Conservation (phyloP, 2,329 filamentous ascomycete species). For the Calonectria pteridis region DNA sequence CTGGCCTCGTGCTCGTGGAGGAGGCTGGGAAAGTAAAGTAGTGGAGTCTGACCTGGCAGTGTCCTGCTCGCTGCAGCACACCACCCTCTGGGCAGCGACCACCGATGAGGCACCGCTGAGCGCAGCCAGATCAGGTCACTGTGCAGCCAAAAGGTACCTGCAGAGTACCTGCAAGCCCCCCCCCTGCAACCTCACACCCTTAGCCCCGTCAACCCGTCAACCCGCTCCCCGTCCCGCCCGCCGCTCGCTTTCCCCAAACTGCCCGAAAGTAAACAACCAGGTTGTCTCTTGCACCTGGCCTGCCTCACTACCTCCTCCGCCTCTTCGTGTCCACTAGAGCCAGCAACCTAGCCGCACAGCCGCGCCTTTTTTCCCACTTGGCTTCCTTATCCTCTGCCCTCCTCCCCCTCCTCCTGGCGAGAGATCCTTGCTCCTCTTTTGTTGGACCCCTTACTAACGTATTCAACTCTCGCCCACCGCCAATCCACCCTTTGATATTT, state of each 20-base stretch:
- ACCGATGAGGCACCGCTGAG: not conserved
- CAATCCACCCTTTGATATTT: constrained; percentile 16
- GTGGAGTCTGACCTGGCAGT: not conserved
- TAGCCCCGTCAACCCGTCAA: constrained; percentile 35
- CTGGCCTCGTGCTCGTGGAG: not conserved
- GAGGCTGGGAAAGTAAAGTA: constrained; percentile 8
- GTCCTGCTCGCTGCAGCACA: constrained; percentile 7
- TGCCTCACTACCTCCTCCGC: constrained; percentile 32
- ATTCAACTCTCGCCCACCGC: constrained; percentile 10
- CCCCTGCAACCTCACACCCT: constrained; percentile 16
- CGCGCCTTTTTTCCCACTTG: constrained; percentile 32
- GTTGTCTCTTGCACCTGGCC: constrained; percentile 16
- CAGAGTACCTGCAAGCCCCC: constrained; percentile 32
- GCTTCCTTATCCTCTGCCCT: constrained; percentile 31
- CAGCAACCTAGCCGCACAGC: constrained; percentile 16
- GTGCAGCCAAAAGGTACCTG: constrained; percentile 30
- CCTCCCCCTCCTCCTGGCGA: constrained; percentile 25
- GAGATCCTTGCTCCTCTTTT: constrained; percentile 37
- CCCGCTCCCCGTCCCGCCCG: constrained; percentile 38
- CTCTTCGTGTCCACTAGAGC: constrained; percentile 14
- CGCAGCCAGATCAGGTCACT: constrained; percentile 12
- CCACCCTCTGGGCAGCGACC: not conserved
- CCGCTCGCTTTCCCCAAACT: constrained; percentile 41
- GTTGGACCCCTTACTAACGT: constrained; percentile 31
- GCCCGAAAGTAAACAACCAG: constrained; percentile 42